Percentiles rank a stretch among this genome's conserved stretches.
Conservation (phyloP, 345 rosid genomes). For the Bruguiera gymnorhiza region DNA sequence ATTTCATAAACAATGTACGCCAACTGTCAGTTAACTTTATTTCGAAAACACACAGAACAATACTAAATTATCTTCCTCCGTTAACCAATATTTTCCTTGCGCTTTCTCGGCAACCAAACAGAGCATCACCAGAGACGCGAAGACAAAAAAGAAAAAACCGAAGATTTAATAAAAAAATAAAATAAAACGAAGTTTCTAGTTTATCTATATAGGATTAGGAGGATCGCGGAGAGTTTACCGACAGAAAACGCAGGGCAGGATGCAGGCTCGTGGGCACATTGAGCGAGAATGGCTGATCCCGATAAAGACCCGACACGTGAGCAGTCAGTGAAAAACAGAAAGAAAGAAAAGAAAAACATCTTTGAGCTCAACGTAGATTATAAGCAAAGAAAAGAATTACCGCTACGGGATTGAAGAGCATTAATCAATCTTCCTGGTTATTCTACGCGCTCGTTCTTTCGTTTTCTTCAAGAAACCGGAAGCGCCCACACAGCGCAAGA, state of each 20-base stretch:
- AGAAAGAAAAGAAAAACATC: too few species aligned
- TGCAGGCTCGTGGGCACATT: constrained; percentile 20
- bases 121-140: neutral
- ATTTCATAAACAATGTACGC: neutral
- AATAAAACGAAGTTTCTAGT: neutral
- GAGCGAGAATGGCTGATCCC: constrained; percentile 22
- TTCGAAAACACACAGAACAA: neutral
- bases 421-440: neutral
- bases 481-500: too few species aligned
- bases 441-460: neutral
- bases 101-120: constrained; percentile 17
- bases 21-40: neutral
- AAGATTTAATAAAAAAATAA: too few species aligned
- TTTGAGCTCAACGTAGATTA: neutral
- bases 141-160: neutral
- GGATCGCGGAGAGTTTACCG: constrained; percentile 25
- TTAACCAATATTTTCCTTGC: neutral
- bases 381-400: constrained; percentile 5
- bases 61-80: neutral
- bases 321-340: neutral
- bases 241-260: constrained; percentile 17
- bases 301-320: constrained; percentile 27
- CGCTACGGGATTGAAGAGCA: neutral
- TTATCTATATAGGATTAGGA: neutral
- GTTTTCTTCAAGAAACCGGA: too few species aligned